These are phyloP conservation scores for Panus rudis DNA, from an alignment of 768 basidiomycete species.

Conservation along the genomic window DNA sequence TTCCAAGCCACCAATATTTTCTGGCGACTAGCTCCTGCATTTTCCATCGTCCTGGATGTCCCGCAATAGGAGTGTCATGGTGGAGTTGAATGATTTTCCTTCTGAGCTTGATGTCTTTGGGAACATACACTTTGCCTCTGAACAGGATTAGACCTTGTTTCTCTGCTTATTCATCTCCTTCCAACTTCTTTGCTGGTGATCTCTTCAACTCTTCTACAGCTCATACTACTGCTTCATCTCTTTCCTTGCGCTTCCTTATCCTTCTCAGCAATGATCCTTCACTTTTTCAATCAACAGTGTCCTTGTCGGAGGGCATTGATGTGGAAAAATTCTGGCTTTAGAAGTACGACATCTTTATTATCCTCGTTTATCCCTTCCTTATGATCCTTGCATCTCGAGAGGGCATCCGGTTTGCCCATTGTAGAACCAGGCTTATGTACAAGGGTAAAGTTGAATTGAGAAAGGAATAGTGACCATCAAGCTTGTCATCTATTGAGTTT, in stretches of 20 bases:
- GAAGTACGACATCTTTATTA: background rate
- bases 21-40: conserved; percentile 13
- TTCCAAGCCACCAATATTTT: conserved; percentile 23
- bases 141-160: background rate
- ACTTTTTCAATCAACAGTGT: background rate
- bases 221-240: background rate
- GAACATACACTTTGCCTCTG: background rate
- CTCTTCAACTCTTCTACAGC: background rate
- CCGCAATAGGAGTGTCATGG: background rate
- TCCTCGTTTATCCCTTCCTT: background rate
- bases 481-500: conserved; percentile 1
- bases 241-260: background rate
- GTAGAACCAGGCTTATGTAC: conserved; percentile 26
- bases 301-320: too few relatives aligned
- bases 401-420: conserved; percentile 15
- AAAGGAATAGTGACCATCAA: background rate
- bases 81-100: background rate
- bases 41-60: conserved; percentile 10
- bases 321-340: conserved; percentile 3
- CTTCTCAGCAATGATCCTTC: background rate
- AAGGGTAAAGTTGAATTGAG: background rate
- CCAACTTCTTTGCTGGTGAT: background rate
- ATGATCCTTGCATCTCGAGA: conserved; percentile 18
- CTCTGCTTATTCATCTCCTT: conserved; percentile 1
- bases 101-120: background rate